Base-by-base conservation (phyloP, 2,329 filamentous ascomycete species). In the Penicillium sp. region DNA sequence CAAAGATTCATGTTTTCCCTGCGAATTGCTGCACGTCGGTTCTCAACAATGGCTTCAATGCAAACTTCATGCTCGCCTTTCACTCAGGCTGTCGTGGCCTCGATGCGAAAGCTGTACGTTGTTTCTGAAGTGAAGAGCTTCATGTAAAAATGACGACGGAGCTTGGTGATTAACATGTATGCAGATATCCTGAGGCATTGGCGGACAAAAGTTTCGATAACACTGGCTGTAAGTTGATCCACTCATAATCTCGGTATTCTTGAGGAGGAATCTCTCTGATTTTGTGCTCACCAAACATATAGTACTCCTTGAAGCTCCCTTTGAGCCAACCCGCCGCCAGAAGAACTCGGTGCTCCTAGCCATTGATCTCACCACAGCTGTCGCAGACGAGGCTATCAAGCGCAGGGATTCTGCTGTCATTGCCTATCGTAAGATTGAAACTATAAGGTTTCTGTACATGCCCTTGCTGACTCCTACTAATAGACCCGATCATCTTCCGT, bases 401-500 rank as follows among this genome's bases (percentile, higher is more conserved):
- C 85, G 89, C 61, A 85, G 87, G 42, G 91, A 87, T 63, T 92
- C 89, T 7, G 86, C 96, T 62, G 87, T 99, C 56, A 84, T 99
- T 59, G 90, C 92, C 71, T 99, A 99, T 76, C 95, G 92, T 96
- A 79, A 71, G 83, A 75, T 35, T 65, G 22, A 19, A 22, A 26
- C n/a, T 35, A 45, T 55, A 22, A 25, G 19, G 48, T 49, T 61
- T n/a, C 56, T 52, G 16, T 46, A 19, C 22, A 16, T 48, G 14
- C 30, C 37, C 14, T 16, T 30, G 16, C 6, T 55, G 37, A 55
- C 5, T 35, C 25, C 22, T 26, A 57, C 25, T 8, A 57, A 63
- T 69, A 96, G 92, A 99, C 78, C 95, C 95, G 25, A 95, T 98
- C 75, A 98, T 99, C 74, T 99, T 99, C 82, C 88, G 91, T 52